Evolutionary conservation across 106 monocot species (phyloP).

Genomic region (Ottelia alismoides): DNA sequence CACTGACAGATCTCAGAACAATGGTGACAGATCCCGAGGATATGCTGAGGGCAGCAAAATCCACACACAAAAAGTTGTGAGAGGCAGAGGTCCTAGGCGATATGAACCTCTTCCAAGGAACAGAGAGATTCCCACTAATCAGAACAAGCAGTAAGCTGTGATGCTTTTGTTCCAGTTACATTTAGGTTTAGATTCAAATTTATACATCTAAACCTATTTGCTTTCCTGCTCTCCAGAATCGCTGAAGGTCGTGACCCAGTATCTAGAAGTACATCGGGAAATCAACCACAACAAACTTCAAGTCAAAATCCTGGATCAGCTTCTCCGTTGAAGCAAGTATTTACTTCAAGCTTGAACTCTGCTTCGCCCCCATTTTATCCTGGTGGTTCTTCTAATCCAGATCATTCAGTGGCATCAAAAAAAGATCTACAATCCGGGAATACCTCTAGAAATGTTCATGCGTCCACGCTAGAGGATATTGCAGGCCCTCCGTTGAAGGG

Average conservation of each 20-base stretch:
- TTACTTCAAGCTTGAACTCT: slow-evolving; percentile 76
- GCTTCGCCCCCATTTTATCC: slow-evolving; percentile 99
- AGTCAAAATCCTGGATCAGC: slow-evolving; percentile 26
- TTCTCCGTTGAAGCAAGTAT: slow-evolving; percentile 41
- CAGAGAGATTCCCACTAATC: slow-evolving; percentile 21
- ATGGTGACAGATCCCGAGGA: background rate
- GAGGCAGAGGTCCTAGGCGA: slow-evolving; percentile 77
- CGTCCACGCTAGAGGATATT: slow-evolving; percentile 22
- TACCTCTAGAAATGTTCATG: slow-evolving; percentile 19
- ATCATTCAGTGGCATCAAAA: slow-evolving; percentile 31
- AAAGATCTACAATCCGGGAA: slow-evolving; percentile 27
- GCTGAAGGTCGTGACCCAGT: background rate
- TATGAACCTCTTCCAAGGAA: slow-evolving; percentile 52
- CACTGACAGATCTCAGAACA: background rate
- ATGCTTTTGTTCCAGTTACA: background rate
- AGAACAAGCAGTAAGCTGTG: slow-evolving; percentile 53
- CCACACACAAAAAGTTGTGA: slow-evolving; percentile 25
- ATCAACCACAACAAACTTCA: slow-evolving; percentile 21
- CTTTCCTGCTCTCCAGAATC: background rate
- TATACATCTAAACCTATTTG: no score
- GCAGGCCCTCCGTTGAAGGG: slow-evolving; percentile 27
- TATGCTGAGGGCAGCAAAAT: slow-evolving; percentile 20
- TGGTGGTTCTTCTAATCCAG: slow-evolving; percentile 66
- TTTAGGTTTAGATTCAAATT: slow-evolving; percentile 1
- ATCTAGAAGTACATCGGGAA: slow-evolving; percentile 2